phyloP scores from a whole-genome alignment of 1,139 yeast genomes.

The Insectozyma bohioensis region DNA sequence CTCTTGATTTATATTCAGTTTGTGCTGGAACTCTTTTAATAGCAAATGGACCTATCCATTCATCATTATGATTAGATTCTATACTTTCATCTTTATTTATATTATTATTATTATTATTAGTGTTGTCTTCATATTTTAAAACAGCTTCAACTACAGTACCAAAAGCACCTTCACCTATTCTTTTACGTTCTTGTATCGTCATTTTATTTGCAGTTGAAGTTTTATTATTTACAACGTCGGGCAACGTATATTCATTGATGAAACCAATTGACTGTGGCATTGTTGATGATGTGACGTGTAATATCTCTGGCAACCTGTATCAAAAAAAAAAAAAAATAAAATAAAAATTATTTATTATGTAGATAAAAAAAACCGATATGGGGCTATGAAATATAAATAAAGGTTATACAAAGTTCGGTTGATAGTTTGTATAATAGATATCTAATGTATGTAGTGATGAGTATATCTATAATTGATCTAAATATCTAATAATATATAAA shows the following conservation, averaged over 20 bases:
- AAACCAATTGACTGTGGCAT: slow-evolving; percentile 14
- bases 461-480: too few species aligned
- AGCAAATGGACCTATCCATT: slow-evolving; percentile 79
- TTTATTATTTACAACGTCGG: slow-evolving; percentile 61
- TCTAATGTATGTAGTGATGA: too few species aligned
- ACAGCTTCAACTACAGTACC: slow-evolving; percentile 82
- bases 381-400: too few species aligned
- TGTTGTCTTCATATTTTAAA: slow-evolving; percentile 28
- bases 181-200: slow-evolving; percentile 69
- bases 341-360: too few species aligned
- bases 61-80: slow-evolving; percentile 18
- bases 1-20: slow-evolving; percentile 79
- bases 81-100: slow-evolving; percentile 9
- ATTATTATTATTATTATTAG: slow-evolving; percentile 6
- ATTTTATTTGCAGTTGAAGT: slow-evolving; percentile 55
- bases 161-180: slow-evolving; percentile 82
- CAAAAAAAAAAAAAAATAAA: too few species aligned
- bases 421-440: too few species aligned
- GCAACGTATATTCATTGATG: slow-evolving; percentile 16
- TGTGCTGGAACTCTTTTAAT: slow-evolving; percentile 83
- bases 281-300: slow-evolving; percentile 1
- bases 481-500: too few species aligned
- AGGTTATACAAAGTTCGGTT: too few species aligned
- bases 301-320: too few species aligned
- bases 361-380: too few species aligned